phyloP scores from a whole-genome alignment of 345 rosid species.

The Boechera stricta region DNA sequence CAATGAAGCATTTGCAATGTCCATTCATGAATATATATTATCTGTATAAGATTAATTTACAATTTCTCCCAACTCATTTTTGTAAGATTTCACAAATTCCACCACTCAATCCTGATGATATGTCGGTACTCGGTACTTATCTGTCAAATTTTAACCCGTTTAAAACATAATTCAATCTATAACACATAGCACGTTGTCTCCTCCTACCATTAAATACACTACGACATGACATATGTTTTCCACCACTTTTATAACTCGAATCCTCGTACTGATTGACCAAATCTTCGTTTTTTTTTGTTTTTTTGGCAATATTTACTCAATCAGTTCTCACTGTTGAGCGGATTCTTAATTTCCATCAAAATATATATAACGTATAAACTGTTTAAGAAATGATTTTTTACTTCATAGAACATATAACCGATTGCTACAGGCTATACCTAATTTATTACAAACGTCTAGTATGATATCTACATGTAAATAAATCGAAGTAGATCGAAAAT shows the following conservation, averaged over 20 bases:
- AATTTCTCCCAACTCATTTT: background rate
- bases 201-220: background rate
- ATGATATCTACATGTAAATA: background rate
- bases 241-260: background rate
- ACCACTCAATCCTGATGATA: background rate
- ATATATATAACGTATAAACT: background rate
- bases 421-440: background rate
- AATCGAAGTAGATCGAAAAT: background rate
- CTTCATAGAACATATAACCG: conserved; percentile 7
- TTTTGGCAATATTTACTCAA: background rate
- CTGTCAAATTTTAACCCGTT: background rate
- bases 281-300: too few species aligned
- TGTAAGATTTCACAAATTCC: background rate
- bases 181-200: background rate
- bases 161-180: background rate
- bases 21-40: too few species aligned
- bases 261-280: background rate
- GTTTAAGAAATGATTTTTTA: background rate
- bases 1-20: too few species aligned
- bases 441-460: background rate
- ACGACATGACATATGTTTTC: conserved; percentile 15
- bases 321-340: background rate
- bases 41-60: background rate
- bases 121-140: background rate
- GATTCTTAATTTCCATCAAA: background rate